These are phyloP conservation scores for Leccinum imitatum DNA, from an alignment of 768 basidiomycete genomes.

Conservation along the genomic window DNA sequence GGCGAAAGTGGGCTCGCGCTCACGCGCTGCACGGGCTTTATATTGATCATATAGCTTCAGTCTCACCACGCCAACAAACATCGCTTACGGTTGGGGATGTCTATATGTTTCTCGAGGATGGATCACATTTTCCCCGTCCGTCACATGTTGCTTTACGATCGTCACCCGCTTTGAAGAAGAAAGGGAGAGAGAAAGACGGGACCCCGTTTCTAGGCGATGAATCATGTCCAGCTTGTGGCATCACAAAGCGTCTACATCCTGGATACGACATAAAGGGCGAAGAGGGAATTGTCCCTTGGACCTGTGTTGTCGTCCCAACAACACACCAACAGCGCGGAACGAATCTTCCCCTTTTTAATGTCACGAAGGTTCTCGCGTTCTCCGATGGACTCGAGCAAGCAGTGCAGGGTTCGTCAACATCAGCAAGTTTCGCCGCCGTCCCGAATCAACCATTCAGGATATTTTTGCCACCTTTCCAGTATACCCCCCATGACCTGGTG, in stretches of 20 bases:
- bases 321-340: conserved; percentile 20
- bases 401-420: conserved; percentile 7
- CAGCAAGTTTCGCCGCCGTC: background rate
- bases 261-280: conserved; percentile 26
- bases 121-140: conserved; percentile 38
- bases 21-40: conserved; percentile 42
- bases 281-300: conserved; percentile 17
- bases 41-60: conserved; percentile 23
- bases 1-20: conserved; percentile 44
- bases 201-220: conserved; percentile 24
- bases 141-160: conserved; percentile 11
- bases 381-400: conserved; percentile 18
- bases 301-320: conserved; percentile 25
- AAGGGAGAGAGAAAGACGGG: conserved; percentile 24
- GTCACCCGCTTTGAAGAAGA: conserved; percentile 24
- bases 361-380: conserved; percentile 17
- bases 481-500: conserved; percentile 25
- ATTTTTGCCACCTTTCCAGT: conserved; percentile 12
- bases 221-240: conserved; percentile 28
- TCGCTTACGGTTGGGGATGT: conserved; percentile 42
- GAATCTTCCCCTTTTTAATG: conserved; percentile 20
- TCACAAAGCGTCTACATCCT: conserved; percentile 29
- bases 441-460: conserved; percentile 5
- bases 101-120: conserved; percentile 44
- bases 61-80: conserved; percentile 21